These are phyloP conservation scores for Luvunga scandens DNA, from an alignment of 345 rosid species.

Conservation along the genomic window DNA sequence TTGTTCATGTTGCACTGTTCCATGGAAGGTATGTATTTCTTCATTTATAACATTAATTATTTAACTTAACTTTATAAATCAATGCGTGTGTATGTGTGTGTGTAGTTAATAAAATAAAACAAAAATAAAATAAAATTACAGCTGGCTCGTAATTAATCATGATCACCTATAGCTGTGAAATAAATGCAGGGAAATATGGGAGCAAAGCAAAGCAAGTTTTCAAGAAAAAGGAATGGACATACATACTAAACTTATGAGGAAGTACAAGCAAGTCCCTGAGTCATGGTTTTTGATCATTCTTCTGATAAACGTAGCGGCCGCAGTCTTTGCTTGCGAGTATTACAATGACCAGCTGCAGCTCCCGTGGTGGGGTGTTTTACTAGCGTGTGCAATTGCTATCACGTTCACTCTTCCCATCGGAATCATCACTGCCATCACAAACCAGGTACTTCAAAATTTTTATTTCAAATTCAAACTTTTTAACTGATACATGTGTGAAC, in stretches of 20 bases:
- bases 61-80: too few relatives aligned
- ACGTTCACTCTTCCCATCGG: conserved; percentile 91
- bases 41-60: not conserved
- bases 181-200: conserved; percentile 77
- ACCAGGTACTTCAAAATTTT: conserved; percentile 49
- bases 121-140: not conserved
- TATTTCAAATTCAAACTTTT: not conserved
- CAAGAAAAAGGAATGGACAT: conserved; percentile 58
- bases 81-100: too few relatives aligned
- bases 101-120: not conserved
- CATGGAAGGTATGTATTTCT: conserved; percentile 68
- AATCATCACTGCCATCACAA: conserved; percentile 91
- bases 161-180: not conserved
- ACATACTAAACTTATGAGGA: conserved; percentile 77
- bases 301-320: conserved; percentile 51
- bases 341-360: conserved; percentile 84
- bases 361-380: conserved; percentile 99
- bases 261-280: conserved; percentile 77
- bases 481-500: too few relatives aligned
- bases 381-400: conserved; percentile 82
- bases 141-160: too few relatives aligned
- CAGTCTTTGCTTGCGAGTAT: conserved; percentile 80
- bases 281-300: conserved; percentile 94
- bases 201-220: conserved; percentile 78
- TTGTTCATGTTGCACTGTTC: conserved; percentile 77